Percentiles rank a stretch among this genome's conserved stretches.
phyloP scores from a whole-genome alignment of 495 filamentous ascomycete species.

The Sphaerosporella brunnea region DNA sequence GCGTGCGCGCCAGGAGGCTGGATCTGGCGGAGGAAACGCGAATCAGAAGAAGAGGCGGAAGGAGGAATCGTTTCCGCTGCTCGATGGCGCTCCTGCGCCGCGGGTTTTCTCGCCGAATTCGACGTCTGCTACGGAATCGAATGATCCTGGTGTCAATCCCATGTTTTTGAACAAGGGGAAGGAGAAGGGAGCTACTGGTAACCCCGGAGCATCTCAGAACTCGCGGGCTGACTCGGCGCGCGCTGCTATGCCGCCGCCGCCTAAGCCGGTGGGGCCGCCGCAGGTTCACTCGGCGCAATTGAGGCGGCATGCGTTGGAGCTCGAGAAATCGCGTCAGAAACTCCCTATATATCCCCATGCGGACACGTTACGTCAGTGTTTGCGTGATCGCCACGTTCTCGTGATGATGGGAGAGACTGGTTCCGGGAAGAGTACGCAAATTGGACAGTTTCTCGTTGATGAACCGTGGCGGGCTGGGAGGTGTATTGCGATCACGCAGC shows the following conservation, averaged over 20 bases:
- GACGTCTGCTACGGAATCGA: neutral
- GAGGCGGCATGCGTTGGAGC: constrained; percentile 12
- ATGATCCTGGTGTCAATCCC: too few species aligned
- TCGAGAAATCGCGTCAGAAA: constrained; percentile 39
- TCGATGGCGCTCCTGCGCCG: neutral
- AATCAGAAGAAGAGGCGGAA: constrained; percentile 1
- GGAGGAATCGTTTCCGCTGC: constrained; percentile 1
- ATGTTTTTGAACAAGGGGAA: neutral
- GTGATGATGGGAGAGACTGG: constrained; percentile 87
- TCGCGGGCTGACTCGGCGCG: too few species aligned
- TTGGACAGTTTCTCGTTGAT: constrained; percentile 71
- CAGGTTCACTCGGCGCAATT: constrained; percentile 3
- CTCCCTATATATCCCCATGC: constrained; percentile 69
- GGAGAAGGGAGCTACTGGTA: neutral
- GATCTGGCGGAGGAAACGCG: neutral
- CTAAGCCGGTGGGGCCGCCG: neutral
- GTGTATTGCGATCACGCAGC: constrained; percentile 89
- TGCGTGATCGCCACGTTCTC: constrained; percentile 56
- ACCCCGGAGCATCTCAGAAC: too few species aligned
- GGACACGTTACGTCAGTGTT: constrained; percentile 44
- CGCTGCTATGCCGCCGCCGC: too few species aligned
- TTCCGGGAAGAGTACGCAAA: constrained; percentile 91
- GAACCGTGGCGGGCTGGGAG: constrained; percentile 60
- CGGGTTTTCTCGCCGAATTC: neutral
- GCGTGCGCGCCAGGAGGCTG: neutral